Conservation (phyloP, 2,329 filamentous ascomycete genomes). For the Penicillium sp. region DNA sequence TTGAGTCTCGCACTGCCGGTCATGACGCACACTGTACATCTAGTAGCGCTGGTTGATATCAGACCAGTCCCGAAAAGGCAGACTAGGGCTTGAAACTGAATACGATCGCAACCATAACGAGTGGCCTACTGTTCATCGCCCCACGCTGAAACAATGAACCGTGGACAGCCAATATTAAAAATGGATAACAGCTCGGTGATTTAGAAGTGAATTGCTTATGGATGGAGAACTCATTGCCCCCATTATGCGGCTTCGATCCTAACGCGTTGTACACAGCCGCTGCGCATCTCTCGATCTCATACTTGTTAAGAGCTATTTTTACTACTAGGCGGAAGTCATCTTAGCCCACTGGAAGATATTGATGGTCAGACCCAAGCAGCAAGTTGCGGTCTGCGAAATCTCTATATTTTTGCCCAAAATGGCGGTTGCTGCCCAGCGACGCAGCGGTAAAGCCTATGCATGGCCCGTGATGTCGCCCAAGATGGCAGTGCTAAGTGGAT, state of each 20-base stretch:
- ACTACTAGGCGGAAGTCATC: not conserved
- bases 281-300: not conserved
- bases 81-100: slow-evolving; percentile 14
- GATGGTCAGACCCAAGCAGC: slow-evolving; percentile 3
- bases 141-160: slow-evolving; percentile 5
- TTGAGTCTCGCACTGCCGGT: too few species aligned
- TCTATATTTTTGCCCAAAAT: slow-evolving; percentile 17
- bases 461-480: slow-evolving; percentile 23
- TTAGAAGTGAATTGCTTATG: not conserved
- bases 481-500: slow-evolving; percentile 13
- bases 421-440: slow-evolving; percentile 29
- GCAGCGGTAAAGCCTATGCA: slow-evolving; percentile 28
- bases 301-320: slow-evolving; percentile 6
- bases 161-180: not conserved
- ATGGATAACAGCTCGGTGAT: not conserved
- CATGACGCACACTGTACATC: slow-evolving; percentile 1
- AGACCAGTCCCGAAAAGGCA: slow-evolving; percentile 11
- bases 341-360: not conserved
- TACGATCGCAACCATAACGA: slow-evolving; percentile 10
- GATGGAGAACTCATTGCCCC: not conserved
- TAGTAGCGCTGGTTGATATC: not conserved
- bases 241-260: slow-evolving; percentile 6
- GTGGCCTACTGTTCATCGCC: slow-evolving; percentile 5
- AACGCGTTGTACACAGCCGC: slow-evolving; percentile 2
- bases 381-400: slow-evolving; percentile 24